Evolutionary conservation across 345 rosid genomes (phyloP), one percentile per base, ranked within the genome.

Genomic region (Brassica napus): DNA sequence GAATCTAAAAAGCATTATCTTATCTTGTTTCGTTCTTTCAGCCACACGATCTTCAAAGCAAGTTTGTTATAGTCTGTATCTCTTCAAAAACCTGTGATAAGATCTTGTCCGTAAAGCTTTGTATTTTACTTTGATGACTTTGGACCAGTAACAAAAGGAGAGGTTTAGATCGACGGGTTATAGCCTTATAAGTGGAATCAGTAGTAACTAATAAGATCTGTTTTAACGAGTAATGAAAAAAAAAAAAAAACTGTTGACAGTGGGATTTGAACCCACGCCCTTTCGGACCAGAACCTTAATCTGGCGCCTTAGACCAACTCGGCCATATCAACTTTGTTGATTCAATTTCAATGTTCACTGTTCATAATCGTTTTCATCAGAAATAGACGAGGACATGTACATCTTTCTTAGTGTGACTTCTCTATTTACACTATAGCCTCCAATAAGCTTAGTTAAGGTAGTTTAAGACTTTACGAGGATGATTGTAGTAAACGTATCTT

Each of bases 291-390:
- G 93, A 90, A 93, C 98, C 99, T 90, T 90, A 91, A 93, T 90
- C 97, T 90, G 91, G 94, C 96, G 93, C 94, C 97, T 91, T 90
- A 87, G 91, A 89, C 98, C 94, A 90, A 95, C 97, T 90, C 97
- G 92, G 97, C 97, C 97, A 89, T 90, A 88, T 87, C 91, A 87
- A 91, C 97, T 11, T 55, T 39, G 28, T 8, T 68, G 11, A 1
- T 14, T 9, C 0, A 0, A 0, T 5, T 2, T 1, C 0, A 1
- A n/a, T 1, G 0, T 54, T 54, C 0, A 12, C 1, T 0, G 3
- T 54, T 15, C 0, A 1, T 26, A 26, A 0, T 4, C 4, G 0
- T 1, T 59, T 6, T 47, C 0, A 1, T 0, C 0, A 4, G 1
- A 24, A 24, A 42, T 44, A 68, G 32, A 39, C 23, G 6, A 10